Percentiles rank a stretch among this genome's conserved stretches.
Evolutionary conservation across 2,329 filamentous ascomycete genomes (phyloP).

Genomic region (Xylariomycetidae sp.): DNA sequence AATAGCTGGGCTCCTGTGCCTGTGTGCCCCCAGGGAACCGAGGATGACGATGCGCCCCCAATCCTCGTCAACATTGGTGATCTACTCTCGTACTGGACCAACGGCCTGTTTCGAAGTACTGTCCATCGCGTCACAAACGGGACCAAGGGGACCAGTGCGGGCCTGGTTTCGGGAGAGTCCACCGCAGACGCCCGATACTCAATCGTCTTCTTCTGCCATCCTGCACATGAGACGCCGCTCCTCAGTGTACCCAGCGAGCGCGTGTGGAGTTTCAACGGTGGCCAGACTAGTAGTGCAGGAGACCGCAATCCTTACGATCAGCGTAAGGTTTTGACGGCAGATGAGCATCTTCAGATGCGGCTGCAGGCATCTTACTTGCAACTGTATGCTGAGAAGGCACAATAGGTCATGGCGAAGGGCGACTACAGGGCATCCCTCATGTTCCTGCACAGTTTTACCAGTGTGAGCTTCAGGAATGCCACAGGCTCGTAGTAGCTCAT

Average conservation of each 20-base stretch:
- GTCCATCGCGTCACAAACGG: constrained; percentile 73
- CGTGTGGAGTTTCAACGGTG: constrained; percentile 35
- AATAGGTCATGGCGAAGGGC: neutral
- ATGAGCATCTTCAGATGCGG: constrained; percentile 57
- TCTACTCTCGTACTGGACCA: constrained; percentile 80
- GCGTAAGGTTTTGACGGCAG: constrained; percentile 54
- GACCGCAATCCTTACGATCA: constrained; percentile 42
- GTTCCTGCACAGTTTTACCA: no score
- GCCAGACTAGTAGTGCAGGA: constrained; percentile 13
- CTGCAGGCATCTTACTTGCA: constrained; percentile 53
- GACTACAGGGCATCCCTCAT: neutral
- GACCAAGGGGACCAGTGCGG: constrained; percentile 22
- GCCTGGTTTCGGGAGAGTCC: constrained; percentile 36
- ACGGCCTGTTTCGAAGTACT: constrained; percentile 78
- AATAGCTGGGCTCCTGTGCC: constrained; percentile 57
- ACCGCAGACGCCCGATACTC: constrained; percentile 52
- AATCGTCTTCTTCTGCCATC: constrained; percentile 65
- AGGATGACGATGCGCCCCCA: constrained; percentile 56
- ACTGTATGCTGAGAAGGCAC: constrained; percentile 36
- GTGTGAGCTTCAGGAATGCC: no score
- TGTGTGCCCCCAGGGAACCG: constrained; percentile 57
- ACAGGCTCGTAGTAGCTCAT: no score
- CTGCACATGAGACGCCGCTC: constrained; percentile 45
- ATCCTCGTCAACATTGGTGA: constrained; percentile 75
- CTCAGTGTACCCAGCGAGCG: constrained; percentile 55